Conservation (phyloP, 2,329 filamentous ascomycete genomes). For the Colletotrichum costaricense region DNA sequence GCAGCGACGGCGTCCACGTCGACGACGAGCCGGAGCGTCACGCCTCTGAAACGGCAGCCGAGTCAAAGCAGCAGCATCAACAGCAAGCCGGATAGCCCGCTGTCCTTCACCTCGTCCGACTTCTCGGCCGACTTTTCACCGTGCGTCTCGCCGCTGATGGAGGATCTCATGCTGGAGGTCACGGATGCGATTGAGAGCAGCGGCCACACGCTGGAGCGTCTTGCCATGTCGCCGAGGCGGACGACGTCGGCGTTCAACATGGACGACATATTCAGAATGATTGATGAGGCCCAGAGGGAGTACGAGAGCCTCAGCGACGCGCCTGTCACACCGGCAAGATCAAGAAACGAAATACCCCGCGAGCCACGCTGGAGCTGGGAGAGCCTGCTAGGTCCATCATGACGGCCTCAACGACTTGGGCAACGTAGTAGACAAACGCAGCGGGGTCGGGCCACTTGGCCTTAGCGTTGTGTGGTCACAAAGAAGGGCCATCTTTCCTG, state of each 20-base stretch:
- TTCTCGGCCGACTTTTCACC: constrained; percentile 25
- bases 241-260: constrained; percentile 14
- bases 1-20: not conserved
- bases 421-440: too few relatives aligned
- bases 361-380: constrained; percentile 25
- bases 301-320: constrained; percentile 21
- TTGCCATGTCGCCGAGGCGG: not conserved
- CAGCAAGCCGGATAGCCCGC: constrained; percentile 22
- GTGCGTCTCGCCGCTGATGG: constrained; percentile 32
- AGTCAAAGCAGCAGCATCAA: constrained; percentile 22
- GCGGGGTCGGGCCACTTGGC: not conserved
- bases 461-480: not conserved
- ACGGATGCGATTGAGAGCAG: constrained; percentile 32
- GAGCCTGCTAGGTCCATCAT: constrained; percentile 3
- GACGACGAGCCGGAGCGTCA: constrained; percentile 20
- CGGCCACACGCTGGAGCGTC: not conserved
- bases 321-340: not conserved
- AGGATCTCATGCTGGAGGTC: constrained; percentile 31
- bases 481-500: not conserved
- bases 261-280: constrained; percentile 25
- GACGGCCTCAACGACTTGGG: not conserved
- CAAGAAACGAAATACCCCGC: not conserved
- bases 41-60: constrained; percentile 24
- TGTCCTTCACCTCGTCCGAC: constrained; percentile 16
- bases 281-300: constrained; percentile 32